Base-by-base conservation (phyloP, 352 stramenopile species). In the Globisporangium carolinianum region DNA sequence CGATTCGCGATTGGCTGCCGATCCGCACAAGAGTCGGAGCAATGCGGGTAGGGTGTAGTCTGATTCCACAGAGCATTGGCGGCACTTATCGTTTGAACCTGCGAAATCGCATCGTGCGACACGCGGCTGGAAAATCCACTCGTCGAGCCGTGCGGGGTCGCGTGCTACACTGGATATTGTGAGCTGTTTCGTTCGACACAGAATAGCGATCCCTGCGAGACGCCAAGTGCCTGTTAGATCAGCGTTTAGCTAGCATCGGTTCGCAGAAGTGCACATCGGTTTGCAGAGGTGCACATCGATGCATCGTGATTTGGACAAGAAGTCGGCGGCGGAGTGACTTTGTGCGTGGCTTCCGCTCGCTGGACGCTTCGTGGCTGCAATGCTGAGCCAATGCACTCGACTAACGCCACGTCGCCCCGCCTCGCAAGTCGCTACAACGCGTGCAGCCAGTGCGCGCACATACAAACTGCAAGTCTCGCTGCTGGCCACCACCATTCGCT, bases 401-500 rank as follows among this genome's bases (percentile, higher is more conserved):
- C 50, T 55, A 55, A 55, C 35, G 14, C 6, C 6, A n/a, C 9
- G n/a, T 55, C 35, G 50, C 50, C 50, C 14, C 17, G 15, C 50
- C 45, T 32, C 7, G 50, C 8, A n/a, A n/a, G 1, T 9, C 11
- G 12, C 50, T 12, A 36, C 17, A n/a, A 32, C 18, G 32, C n/a
- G 14, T 24, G 6, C 14, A 6, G 36, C 37, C 39, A 24, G 45
- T 49, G 45, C 45, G 6, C 6, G 6, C 6, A 17, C 14, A 55
- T 47, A 55, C 50, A 55, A 55, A 47, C 41, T 15, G 12, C 50
- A 10, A 47, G 50, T 55, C 50, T n/a, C 35, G 46, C 3, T 14
- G 11, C 17, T 46, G n/a, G 36, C 52, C 45, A 47, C 11, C 36
- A 24, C 46, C 12, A 37, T 17, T 8, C 12, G 36, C 38, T 36